Conservation (phyloP, 768 basidiomycete genomes). For the Phylloporus sp. region DNA sequence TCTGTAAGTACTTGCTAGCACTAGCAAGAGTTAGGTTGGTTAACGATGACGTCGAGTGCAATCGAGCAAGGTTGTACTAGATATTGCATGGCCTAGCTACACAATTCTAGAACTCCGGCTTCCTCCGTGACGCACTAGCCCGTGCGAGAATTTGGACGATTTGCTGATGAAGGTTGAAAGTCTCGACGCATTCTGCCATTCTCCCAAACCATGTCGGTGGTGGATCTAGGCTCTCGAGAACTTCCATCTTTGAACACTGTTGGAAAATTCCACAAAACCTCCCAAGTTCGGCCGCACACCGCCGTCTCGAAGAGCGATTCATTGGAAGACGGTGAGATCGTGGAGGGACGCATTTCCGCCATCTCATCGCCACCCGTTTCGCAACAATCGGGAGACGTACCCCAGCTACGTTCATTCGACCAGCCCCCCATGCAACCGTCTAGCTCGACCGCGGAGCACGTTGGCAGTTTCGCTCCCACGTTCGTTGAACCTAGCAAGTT, state of each 20-base stretch:
- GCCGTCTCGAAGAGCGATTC: background rate
- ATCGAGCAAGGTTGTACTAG: no score
- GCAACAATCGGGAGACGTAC: background rate
- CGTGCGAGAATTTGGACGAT: no score
- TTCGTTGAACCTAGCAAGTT: conserved; percentile 10
- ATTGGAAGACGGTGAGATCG: conserved; percentile 23
- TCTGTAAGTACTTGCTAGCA: no score
- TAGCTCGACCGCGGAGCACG: background rate
- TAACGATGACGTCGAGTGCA: no score
- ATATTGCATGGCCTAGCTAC: no score
- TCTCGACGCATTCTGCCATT: no score
- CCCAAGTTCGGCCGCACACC: background rate
- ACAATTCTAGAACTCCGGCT: no score
- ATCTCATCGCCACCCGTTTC: background rate
- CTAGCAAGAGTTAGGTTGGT: no score
- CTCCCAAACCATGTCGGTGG: background rate
- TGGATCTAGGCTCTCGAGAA: background rate
- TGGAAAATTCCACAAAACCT: background rate
- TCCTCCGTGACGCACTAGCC: no score
- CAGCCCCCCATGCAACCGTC: background rate
- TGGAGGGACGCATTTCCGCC: conserved; percentile 8
- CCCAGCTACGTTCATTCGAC: background rate
- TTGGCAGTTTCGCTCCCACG: background rate
- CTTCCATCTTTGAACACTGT: background rate
- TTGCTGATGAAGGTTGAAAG: no score